Percentiles rank a stretch among this genome's conserved stretches.
Evolutionary conservation across 768 basidiomycete species (phyloP).

Genomic region (Tricholoma matsutake): DNA sequence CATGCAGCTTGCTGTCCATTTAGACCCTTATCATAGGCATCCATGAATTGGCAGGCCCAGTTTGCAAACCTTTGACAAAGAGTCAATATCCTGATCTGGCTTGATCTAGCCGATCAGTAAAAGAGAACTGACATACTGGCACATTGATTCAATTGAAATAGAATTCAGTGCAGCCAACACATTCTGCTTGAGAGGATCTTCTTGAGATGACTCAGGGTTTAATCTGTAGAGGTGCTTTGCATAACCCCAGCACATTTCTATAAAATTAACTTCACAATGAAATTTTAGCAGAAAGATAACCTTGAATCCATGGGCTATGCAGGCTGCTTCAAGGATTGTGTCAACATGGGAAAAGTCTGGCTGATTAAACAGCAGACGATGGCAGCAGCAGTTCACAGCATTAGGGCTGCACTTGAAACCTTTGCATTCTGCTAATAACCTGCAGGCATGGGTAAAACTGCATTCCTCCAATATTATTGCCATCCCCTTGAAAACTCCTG

Average conservation of each 20-base stretch:
- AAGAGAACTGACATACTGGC: neutral
- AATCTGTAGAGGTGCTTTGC: neutral
- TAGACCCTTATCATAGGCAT: neutral
- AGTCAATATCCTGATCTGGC: neutral
- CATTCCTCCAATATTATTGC: neutral
- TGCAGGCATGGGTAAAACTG: neutral
- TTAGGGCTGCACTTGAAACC: neutral
- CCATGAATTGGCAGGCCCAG: neutral
- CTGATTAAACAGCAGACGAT: neutral
- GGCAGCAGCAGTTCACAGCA: neutral
- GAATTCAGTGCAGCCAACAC: neutral
- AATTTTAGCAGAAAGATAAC: too few species aligned
- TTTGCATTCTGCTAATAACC: neutral
- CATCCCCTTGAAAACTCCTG: neutral
- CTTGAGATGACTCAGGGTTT: neutral
- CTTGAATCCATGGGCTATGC: too few species aligned
- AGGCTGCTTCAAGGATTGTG: too few species aligned
- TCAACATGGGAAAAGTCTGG: neutral
- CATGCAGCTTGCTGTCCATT: neutral
- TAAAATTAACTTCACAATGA: too few species aligned
- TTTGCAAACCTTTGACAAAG: neutral
- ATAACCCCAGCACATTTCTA: neutral
- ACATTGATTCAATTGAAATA: neutral
- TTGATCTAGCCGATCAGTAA: neutral
- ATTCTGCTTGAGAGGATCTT: neutral